Base-by-base conservation (phyloP, 495 filamentous ascomycete genomes). In the Aspergillus haitiensis region DNA sequence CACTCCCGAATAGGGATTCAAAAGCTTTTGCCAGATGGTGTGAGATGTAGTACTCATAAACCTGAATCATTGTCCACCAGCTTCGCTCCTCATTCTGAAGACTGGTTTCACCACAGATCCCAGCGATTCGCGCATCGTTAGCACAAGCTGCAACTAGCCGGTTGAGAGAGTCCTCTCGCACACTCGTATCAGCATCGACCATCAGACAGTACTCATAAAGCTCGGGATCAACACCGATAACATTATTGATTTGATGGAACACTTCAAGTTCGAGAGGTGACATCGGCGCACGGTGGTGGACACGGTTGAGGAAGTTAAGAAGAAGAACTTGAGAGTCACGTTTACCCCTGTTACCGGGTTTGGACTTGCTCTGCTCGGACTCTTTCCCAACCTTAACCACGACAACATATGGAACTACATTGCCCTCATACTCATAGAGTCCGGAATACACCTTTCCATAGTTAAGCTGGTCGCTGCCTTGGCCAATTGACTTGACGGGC, bases 61-160 rank as follows among this genome's bases (percentile, higher is more conserved):
- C 94, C 73, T 98, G 94, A 69, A 98, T 98, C 94, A 98, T 98
- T 9, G 95, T 98, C 91, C 91, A 95, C 92, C 93, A 98, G 64
- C 86, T 92, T 18, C 86, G 78, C 64, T 97, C 88, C 74, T 97
- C 93, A 64, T 98, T 98, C 72, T 96, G 89, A 59, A 98, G 80
- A 79, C 89, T 95, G 5, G 94, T 98, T 70, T 98, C 94, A 64
- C 94, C 94, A 75, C 94, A 98, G 59, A 98, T 97, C 65, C 94
- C 94, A 42, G 90, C 92, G 77, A 98, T 95, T 73, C 93, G 96
- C 55, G 92, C 88, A 73, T 98, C 91, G 67, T 96, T 92, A 53
- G 90, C 88, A 75, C 93, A 98, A 39, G 89, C 88, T 55, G 94
- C 92, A 6, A 98, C 94, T 7, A 98, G 82, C 11, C 94, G 84